Percentiles rank a stretch among this genome's conserved stretches.
Conservation (phyloP, 208 protist genomes). For the Borovskyia barvae region DNA sequence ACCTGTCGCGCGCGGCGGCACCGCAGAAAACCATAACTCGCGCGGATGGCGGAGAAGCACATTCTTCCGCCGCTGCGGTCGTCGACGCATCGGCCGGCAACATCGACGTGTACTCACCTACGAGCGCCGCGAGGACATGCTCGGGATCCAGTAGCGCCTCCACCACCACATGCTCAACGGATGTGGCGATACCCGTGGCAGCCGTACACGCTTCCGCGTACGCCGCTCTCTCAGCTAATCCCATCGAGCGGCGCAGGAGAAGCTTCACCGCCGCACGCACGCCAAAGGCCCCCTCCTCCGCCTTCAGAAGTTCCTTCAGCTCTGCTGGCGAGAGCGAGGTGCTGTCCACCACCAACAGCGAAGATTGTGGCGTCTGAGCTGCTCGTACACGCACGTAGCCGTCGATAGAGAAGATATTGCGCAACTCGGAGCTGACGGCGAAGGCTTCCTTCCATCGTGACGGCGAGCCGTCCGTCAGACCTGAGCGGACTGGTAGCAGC, state of each 20-base stretch:
- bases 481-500: constrained; percentile 18
- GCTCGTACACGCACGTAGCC: constrained; percentile 43
- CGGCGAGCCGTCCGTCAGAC: constrained; percentile 6
- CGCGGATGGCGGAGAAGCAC: neutral
- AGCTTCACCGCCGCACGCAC: constrained; percentile 2
- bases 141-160: constrained; percentile 37
- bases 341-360: constrained; percentile 37
- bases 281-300: neutral
- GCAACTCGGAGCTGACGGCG: constrained; percentile 3
- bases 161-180: constrained; percentile 23
- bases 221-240: neutral
- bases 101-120: constrained; percentile 5
- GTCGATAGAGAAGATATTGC: constrained; percentile 34
- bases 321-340: constrained; percentile 29
- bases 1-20: constrained; percentile 2
- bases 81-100: neutral
- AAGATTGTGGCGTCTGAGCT: neutral
- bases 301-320: constrained; percentile 16
- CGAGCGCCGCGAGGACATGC: constrained; percentile 39
- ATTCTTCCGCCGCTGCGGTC: neutral
- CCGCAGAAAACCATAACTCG: constrained; percentile 27
- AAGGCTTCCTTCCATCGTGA: constrained; percentile 16
- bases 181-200: neutral
- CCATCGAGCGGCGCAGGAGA: neutral
- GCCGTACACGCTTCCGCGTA: neutral